A percentile compares a stretch with the other conserved stretches of the same genome.
Conservation (phyloP, 768 basidiomycete genomes). For the Macrolepiota albuminosa region DNA sequence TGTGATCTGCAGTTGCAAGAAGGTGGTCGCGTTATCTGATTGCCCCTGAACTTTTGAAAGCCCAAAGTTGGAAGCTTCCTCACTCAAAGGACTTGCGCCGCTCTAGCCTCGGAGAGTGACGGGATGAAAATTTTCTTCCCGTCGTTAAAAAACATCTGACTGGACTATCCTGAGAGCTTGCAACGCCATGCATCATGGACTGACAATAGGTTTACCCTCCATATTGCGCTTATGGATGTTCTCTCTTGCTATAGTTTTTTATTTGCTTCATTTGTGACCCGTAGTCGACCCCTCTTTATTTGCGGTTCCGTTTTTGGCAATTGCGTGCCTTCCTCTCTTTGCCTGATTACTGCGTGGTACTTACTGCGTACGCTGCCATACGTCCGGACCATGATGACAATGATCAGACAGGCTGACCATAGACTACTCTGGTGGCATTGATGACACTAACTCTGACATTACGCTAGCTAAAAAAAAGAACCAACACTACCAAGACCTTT, state of each 20-base stretch:
- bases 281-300: neutral
- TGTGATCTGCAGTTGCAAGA: neutral
- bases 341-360: slow-evolving; percentile 14
- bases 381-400: neutral
- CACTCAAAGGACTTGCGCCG: neutral
- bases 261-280: neutral
- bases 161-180: neutral
- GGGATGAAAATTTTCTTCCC: neutral
- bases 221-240: neutral
- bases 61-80: neutral
- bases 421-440: neutral
- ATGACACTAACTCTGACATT: neutral
- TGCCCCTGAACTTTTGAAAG: neutral
- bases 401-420: neutral
- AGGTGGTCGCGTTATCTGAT: neutral
- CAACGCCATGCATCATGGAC: no score
- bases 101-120: neutral
- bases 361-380: slow-evolving; percentile 7
- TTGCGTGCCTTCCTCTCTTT: slow-evolving; percentile 19
- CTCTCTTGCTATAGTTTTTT: slow-evolving; percentile 51
- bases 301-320: neutral
- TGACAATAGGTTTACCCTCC: neutral
- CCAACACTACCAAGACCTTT: neutral
- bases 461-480: neutral
- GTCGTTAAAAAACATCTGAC: neutral